phyloP scores from a whole-genome alignment of 345 rosid species.

The Ceriops zippeliana region DNA sequence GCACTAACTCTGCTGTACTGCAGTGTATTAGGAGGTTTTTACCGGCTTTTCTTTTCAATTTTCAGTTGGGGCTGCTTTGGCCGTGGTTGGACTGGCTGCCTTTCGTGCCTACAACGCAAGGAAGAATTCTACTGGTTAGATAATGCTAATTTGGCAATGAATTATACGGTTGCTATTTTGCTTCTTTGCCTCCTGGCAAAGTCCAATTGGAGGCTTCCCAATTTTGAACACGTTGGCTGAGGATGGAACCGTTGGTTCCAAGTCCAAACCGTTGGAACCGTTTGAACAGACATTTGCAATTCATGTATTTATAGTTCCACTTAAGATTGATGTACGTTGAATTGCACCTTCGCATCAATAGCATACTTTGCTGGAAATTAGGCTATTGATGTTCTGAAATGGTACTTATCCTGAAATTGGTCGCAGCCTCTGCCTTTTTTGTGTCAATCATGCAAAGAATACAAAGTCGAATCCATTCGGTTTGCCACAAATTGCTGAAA shows the following conservation, averaged over 20 bases:
- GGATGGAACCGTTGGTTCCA: background rate
- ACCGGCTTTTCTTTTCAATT: slow-evolving; percentile 10
- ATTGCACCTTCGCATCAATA: no score
- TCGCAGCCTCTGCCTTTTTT: no score
- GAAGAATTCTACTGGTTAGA: slow-evolving; percentile 46
- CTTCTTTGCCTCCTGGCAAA: slow-evolving; percentile 1
- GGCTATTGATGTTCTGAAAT: no score
- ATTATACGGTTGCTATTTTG: slow-evolving; percentile 7
- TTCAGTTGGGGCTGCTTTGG: slow-evolving; percentile 63
- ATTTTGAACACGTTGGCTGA: slow-evolving; percentile 1
- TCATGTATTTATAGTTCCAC: background rate
- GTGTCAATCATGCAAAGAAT: no score
- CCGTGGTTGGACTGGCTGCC: slow-evolving; percentile 57
- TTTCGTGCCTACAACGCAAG: slow-evolving; percentile 60
- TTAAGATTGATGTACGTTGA: background rate
- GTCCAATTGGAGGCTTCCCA: slow-evolving; percentile 8
- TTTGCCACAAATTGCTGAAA: no score
- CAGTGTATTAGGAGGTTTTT: slow-evolving; percentile 1
- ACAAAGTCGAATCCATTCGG: no score
- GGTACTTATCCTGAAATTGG: no score
- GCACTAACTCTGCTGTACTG: background rate
- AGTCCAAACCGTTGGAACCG: no score
- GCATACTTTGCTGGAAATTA: no score
- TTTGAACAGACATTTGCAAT: background rate
- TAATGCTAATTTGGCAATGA: background rate